phyloP scores from a whole-genome alignment of 2,329 filamentous ascomycete species.

The Fusarium buxicola region DNA sequence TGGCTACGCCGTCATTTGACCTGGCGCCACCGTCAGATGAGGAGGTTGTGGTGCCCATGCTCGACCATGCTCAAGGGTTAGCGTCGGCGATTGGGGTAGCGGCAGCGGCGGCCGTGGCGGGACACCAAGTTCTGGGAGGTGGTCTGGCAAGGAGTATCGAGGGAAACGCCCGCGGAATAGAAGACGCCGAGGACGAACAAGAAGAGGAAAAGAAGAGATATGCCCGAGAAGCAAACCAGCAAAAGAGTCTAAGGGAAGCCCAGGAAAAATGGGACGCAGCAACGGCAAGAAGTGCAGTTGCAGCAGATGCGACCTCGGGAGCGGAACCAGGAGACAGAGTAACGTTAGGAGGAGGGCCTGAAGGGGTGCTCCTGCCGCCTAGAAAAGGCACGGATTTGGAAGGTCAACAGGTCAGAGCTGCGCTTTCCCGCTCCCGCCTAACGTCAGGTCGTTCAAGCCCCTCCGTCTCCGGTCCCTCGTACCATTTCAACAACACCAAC shows the following conservation, averaged over 20 bases:
- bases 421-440: slow-evolving; percentile 36
- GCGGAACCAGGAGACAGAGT: slow-evolving; percentile 23
- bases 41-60: slow-evolving; percentile 38
- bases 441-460: slow-evolving; percentile 35
- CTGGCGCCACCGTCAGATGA: slow-evolving; percentile 43
- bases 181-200: slow-evolving; percentile 10
- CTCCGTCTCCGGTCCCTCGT: slow-evolving; percentile 33
- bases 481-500: slow-evolving; percentile 25
- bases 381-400: slow-evolving; percentile 38
- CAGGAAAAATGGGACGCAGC: slow-evolving; percentile 40
- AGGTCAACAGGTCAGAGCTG: slow-evolving; percentile 38
- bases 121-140: slow-evolving; percentile 22
- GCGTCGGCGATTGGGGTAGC: slow-evolving; percentile 44
- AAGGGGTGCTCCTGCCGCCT: slow-evolving; percentile 35
- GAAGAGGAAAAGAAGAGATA: slow-evolving; percentile 3
- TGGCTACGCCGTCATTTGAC: slow-evolving; percentile 46
- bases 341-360: slow-evolving; percentile 8
- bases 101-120: slow-evolving; percentile 41
- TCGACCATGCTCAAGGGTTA: slow-evolving; percentile 43
- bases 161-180: slow-evolving; percentile 7
- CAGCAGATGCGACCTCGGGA: slow-evolving; percentile 28
- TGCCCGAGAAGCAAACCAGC: slow-evolving; percentile 33
- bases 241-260: slow-evolving; percentile 36
- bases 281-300: slow-evolving; percentile 36
- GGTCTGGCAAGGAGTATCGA: slow-evolving; percentile 26